Evolutionary conservation across 352 stramenopile genomes (phyloP), one percentile per base, ranked within the genome.

Genomic region (Phytopythium ostracodes): DNA sequence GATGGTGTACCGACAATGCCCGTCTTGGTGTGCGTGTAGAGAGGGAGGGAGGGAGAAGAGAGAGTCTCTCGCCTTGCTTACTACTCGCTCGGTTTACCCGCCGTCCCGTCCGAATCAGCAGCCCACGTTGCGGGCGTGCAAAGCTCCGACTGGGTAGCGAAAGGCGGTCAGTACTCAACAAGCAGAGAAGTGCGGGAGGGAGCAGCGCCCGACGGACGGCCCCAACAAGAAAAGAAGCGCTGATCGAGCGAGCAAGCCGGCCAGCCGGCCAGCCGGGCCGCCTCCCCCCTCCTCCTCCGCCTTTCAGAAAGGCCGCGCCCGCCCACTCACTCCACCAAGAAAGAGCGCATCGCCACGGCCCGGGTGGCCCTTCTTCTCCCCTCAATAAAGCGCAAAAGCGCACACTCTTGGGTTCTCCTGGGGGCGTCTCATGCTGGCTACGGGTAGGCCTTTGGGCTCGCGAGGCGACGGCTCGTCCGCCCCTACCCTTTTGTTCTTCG

Each of bases 271-370:
- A n/a, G n/a, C n/a, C n/a, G n/a, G n/a, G 33, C 33, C 33, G 7
- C 14, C 33, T 10, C 33, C 33, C 10, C 10, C 44, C 3, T 12
- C 11, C 44, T 31, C 44, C 22, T 31, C 44, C 44, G 22, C 44
- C 44, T 5, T 4, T 22, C 44, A 51, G 44, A 51, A 51, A 51
- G 44, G 44, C 44, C 22, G 44, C 42, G 20, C 20, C 42, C 42
- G 20, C 15, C 44, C 43, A n/a, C 43, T n/a, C 43, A 22, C n/a
- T 51, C 31, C 44, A 51, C 44, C 44, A 51, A 51, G 44, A 51
- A 31, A 49, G 42, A 15, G 44, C 44, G 11, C 44, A 51, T 51
- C 44, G 33, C 33, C 33, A 2, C 33, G 33, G 33, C 33, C 18
- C 24, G 20, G 44, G 44, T 22, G 22, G 44, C 44, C 6, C 8